phyloP scores from a whole-genome alignment of 2,329 filamentous ascomycete species.

The Massarina eburnea region DNA sequence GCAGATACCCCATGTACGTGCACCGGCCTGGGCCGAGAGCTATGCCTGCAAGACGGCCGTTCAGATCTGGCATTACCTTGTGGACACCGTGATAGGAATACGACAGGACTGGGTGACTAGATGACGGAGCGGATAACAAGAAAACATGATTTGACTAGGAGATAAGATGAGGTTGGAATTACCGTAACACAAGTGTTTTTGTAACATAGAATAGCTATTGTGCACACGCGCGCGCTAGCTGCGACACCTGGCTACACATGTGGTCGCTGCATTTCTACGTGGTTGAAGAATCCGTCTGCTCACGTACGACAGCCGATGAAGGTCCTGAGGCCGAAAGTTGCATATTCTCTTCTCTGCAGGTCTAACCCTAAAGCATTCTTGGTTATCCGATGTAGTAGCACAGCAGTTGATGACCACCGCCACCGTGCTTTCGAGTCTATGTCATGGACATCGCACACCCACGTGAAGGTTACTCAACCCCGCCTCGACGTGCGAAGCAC shows the following conservation, averaged over 20 bases:
- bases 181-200: background rate
- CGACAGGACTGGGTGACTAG: too few species aligned
- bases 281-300: background rate
- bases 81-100: too few species aligned
- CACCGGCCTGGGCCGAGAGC: too few species aligned
- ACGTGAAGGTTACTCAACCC: background rate
- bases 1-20: too few species aligned
- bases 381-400: background rate
- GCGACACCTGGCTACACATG: background rate
- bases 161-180: slow-evolving; percentile 1
- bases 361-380: too few species aligned
- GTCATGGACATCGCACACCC: background rate
- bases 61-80: too few species aligned
- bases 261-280: background rate
- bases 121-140: too few species aligned
- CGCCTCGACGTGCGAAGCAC: background rate
- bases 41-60: background rate
- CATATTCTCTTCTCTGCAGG: too few species aligned
- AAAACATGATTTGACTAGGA: too few species aligned
- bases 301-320: too few species aligned
- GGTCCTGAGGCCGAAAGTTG: too few species aligned
- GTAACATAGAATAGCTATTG: slow-evolving; percentile 5
- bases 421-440: background rate
- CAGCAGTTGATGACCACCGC: background rate
- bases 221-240: slow-evolving; percentile 3